Conservation (phyloP, 2,329 filamentous ascomycete genomes). For the Aureobasidium sp. region DNA sequence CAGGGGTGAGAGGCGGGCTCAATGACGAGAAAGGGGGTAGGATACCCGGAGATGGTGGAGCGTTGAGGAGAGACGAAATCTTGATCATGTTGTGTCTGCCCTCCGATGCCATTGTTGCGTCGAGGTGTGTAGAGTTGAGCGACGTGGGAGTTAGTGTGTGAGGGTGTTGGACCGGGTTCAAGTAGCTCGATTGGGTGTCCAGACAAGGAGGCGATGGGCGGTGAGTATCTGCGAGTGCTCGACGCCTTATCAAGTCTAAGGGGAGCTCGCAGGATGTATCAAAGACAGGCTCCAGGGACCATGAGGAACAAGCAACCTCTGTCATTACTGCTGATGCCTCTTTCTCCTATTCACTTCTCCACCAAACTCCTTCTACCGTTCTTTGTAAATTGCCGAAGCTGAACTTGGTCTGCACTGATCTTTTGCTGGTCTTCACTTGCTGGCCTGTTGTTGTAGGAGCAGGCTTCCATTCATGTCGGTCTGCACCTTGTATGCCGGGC, state of each 20-base stretch:
- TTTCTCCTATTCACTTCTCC: not conserved
- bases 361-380: not conserved
- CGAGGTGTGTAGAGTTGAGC: not conserved
- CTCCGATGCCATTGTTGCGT: not conserved
- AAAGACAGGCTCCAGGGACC: constrained; percentile 9
- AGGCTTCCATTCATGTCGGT: constrained; percentile 5
- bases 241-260: constrained; percentile 10
- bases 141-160: not conserved
- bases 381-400: not conserved
- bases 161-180: constrained; percentile 3
- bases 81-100: constrained; percentile 2
- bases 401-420: constrained; percentile 2
- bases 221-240: constrained; percentile 12
- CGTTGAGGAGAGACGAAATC: constrained; percentile 12
- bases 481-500: constrained; percentile 12
- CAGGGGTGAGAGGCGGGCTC: constrained; percentile 23
- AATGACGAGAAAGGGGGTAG: constrained; percentile 11
- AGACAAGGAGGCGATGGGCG: constrained; percentile 13
- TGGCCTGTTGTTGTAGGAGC: not conserved
- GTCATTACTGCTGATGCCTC: not conserved
- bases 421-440: constrained; percentile 10
- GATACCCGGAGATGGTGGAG: constrained; percentile 7
- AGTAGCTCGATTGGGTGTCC: constrained; percentile 6
- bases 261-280: constrained; percentile 11
- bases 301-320: not conserved